Base-by-base conservation (phyloP, 805 yeast genomes). In the Candida xyloterini region DNA sequence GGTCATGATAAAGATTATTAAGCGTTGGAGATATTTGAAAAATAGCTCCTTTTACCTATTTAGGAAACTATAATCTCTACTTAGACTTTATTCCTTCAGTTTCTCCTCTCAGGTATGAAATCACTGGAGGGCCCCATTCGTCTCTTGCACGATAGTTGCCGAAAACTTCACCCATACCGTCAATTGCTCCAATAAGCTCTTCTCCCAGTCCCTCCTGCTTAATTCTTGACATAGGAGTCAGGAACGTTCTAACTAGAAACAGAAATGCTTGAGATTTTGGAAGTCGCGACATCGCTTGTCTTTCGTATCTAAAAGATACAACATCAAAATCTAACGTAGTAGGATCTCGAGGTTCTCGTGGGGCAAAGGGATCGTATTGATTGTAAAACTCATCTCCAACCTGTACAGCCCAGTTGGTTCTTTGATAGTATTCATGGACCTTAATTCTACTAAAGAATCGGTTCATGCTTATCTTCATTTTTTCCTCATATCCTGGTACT, bases 351-450 rank as follows among this genome's bases (percentile, higher is more conserved):
- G 57, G 51, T 5, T 60, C 63, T 42, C 76, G 79, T 28, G 67
- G 63, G 5, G 68, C 71, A 11, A 59, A 53, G 31, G 77, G 71
- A 1, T 74, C 72, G 42, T 67, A 69, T 11, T 75, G 48, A 28
- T 63, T 66, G 35, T 68, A 63, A 51, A 80, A 84, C n/a, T 23
- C 10, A 11, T 23, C 10, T 7, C 10, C 25, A 1, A 79, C 68
- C 55, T 84, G 93, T 15, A 84, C 60, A 0, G 82, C 69, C 86
- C 89, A 84, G 47, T 84, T 84, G 50, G 71, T 71, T 42, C 93
- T 69, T 44, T 75, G 75, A 54, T 84, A 81, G 35, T 71, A 69
- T 39, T 76, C 75, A 22, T 71, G 67, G 3, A 76, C 71, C 47
- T 70, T 67, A 44, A 84, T 55, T 45, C 77, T 70, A 21, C 68